A percentile compares a stretch with the other conserved stretches of the same genome.
Evolutionary conservation across 306 rosid species (phyloP).

Genomic region (Acacia acuminata): DNA sequence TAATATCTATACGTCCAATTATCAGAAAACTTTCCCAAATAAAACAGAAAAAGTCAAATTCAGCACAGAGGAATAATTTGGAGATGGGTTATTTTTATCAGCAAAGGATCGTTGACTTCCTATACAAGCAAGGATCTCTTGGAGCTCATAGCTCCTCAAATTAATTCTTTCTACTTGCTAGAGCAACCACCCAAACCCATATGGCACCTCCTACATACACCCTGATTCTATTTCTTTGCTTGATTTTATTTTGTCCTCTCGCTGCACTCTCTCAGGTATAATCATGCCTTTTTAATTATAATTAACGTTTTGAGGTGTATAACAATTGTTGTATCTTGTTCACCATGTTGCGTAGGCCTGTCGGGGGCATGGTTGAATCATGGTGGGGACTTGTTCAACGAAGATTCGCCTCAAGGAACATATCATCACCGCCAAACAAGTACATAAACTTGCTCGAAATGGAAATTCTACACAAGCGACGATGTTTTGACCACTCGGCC

Average conservation of each 20-base stretch:
- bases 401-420: conserved; percentile 58
- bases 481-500: conserved; percentile 59
- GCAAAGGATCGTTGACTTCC: not conserved
- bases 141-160: not conserved
- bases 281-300: not conserved
- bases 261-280: not conserved
- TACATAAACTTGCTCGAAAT: conserved; percentile 38
- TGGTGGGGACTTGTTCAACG: conserved; percentile 62
- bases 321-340: not conserved
- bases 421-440: conserved; percentile 47
- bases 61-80: not conserved
- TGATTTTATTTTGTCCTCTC: not conserved
- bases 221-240: not conserved
- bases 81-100: not conserved
- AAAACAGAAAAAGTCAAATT: no score
- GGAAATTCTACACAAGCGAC: conserved; percentile 56
- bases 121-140: not conserved
- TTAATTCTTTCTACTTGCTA: not conserved
- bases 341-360: not conserved
- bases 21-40: no score
- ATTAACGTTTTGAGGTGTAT: not conserved
- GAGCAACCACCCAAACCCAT: not conserved
- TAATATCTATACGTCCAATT: no score
- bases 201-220: not conserved
- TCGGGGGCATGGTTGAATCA: conserved; percentile 59